Evolutionary conservation across 805 yeast genomes (phyloP).

Genomic region (Cyberlindnera mycetangii): DNA sequence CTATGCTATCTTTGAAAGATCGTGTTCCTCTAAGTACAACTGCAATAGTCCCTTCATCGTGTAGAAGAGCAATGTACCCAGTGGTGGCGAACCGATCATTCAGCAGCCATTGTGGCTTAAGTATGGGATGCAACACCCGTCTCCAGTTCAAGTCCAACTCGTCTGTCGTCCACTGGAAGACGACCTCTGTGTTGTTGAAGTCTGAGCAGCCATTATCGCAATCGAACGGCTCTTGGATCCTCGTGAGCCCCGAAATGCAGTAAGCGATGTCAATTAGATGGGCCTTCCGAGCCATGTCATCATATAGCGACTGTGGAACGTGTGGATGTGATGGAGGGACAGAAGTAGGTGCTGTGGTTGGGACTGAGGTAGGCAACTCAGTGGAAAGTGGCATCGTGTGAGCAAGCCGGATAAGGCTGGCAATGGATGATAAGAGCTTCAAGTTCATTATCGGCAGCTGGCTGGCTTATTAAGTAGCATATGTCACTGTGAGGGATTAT

Average conservation of each 20-base stretch:
- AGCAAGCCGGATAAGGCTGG: not conserved
- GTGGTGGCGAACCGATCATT: conserved; percentile 19
- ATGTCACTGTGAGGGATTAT: too few relatives aligned
- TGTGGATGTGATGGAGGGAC: not conserved
- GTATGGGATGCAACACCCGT: not conserved
- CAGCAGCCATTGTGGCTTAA: not conserved
- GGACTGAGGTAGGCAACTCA: not conserved
- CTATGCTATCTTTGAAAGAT: conserved; percentile 26
- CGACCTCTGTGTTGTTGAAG: conserved; percentile 23
- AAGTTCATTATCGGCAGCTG: not conserved
- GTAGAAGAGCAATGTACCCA: conserved; percentile 26
- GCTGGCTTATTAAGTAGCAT: too few relatives aligned
- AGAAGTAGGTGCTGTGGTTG: not conserved
- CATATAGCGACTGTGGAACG: conserved; percentile 15
- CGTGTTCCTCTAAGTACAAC: conserved; percentile 26
- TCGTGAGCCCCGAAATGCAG: conserved; percentile 24
- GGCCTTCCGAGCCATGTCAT: conserved; percentile 15
- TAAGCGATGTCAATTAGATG: conserved; percentile 28
- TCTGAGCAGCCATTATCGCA: conserved; percentile 26
- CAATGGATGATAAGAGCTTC: not conserved
- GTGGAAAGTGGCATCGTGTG: not conserved
- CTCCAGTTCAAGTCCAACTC: conserved; percentile 13
- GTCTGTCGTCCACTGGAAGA: conserved; percentile 27
- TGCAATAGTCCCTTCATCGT: conserved; percentile 10
- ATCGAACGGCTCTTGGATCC: conserved; percentile 22